These are phyloP conservation scores for Globisporangium parvum DNA, from an alignment of 352 stramenopile species.

Conservation along the genomic window DNA sequence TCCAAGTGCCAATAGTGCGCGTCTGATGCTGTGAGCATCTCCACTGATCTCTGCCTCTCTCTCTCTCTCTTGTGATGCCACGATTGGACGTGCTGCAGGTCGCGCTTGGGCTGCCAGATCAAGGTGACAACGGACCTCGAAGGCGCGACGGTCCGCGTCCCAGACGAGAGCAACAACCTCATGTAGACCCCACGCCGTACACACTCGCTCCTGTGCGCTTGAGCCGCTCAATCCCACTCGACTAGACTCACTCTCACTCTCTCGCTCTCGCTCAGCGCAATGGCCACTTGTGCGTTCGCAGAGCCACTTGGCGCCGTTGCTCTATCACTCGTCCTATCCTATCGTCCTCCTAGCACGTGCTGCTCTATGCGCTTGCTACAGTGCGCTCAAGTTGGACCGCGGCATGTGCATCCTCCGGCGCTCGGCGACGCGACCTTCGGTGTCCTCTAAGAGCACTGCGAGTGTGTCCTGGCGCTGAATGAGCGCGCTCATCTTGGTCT, in stretches of 20 bases:
- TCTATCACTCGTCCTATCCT: neutral
- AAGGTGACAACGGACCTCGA: conserved; percentile 85
- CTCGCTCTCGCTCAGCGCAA: neutral
- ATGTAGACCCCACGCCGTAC: conserved; percentile 40
- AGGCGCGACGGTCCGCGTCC: conserved; percentile 80
- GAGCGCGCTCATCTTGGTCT: conserved; percentile 46
- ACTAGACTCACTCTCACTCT: neutral
- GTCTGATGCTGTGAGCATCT: neutral
- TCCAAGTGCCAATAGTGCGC: neutral
- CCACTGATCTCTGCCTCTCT: neutral
- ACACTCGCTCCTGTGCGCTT: too few species aligned
- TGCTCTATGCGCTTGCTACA: conserved; percentile 2
- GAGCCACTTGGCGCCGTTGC: too few species aligned
- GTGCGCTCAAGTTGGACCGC: conserved; percentile 1
- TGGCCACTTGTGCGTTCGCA: too few species aligned
- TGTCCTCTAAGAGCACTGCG: conserved; percentile 32
- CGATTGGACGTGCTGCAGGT: conserved; percentile 17
- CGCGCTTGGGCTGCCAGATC: conserved; percentile 89
- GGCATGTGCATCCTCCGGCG: conserved; percentile 7
- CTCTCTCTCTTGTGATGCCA: neutral
- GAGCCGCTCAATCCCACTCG: neutral
- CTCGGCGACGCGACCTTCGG: conserved; percentile 25
- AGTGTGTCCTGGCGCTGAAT: conserved; percentile 56
- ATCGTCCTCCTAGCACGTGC: neutral
- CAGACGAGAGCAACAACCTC: conserved; percentile 87